phyloP scores from a whole-genome alignment of 192 early-diverging fungal species.

The Podochytrium sp. region DNA sequence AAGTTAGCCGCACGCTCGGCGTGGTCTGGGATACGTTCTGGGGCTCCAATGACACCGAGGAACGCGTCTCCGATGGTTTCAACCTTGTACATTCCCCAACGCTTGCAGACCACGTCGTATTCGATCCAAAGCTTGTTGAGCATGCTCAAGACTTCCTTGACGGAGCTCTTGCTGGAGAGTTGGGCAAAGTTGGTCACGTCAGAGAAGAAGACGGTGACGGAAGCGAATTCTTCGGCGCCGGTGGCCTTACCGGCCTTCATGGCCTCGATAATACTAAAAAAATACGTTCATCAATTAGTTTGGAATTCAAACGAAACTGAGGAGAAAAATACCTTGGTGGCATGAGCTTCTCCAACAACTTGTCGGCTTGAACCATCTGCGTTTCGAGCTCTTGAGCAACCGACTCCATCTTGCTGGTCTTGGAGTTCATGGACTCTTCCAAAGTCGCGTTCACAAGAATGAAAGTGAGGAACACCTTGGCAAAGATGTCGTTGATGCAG shows the following conservation, averaged over 20 bases:
- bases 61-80: conserved; percentile 51
- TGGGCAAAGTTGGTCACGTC: conserved; percentile 49
- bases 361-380: conserved; percentile 36
- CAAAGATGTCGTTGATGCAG: conserved; percentile 37
- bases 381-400: conserved; percentile 38
- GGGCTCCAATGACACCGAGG: conserved; percentile 28
- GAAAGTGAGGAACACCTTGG: conserved; percentile 48
- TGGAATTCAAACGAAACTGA: not conserved
- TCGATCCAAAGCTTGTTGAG: conserved; percentile 37
- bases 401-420: conserved; percentile 29
- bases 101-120: conserved; percentile 46
- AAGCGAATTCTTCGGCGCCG: conserved; percentile 41
- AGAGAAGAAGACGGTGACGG: conserved; percentile 49
- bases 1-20: conserved; percentile 35
- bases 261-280: conserved; percentile 30
- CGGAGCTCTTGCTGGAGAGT: conserved; percentile 28
- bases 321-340: conserved; percentile 16
- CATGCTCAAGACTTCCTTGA: conserved; percentile 44
- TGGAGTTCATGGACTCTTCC: conserved; percentile 42
- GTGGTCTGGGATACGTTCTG: conserved; percentile 30
- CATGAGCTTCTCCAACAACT: conserved; percentile 39
- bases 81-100: conserved; percentile 50
- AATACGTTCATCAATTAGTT: not conserved
- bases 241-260: conserved; percentile 43
- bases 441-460: conserved; percentile 48